Evolutionary conservation across 768 basidiomycete species (phyloP).

Genomic region (Leccinellum albellum): DNA sequence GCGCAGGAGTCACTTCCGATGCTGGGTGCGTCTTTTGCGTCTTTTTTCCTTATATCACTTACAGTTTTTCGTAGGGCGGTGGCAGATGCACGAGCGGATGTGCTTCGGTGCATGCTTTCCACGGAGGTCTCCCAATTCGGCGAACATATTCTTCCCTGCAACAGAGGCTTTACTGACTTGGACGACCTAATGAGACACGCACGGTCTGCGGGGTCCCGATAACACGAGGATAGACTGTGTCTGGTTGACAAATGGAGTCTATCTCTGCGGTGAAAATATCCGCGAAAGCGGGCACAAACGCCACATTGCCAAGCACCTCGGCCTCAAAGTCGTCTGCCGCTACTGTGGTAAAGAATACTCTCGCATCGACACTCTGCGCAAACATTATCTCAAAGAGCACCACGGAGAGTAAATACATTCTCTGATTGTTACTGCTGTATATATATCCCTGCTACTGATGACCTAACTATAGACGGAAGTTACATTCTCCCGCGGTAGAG

Average conservation of each 20-base stretch:
- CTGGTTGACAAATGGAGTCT: neutral
- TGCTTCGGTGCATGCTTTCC: neutral
- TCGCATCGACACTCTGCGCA: neutral
- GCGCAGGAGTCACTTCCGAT: neutral
- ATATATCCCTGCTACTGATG: too few relatives aligned
- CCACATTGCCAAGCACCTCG: neutral
- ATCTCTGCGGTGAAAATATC: neutral
- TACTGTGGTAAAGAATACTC: neutral
- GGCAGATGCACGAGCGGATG: neutral
- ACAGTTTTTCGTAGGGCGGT: neutral
- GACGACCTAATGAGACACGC: neutral
- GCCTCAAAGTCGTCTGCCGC: neutral
- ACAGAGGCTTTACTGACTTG: neutral
- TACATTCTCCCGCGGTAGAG: too few relatives aligned
- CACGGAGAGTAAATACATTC: too few relatives aligned
- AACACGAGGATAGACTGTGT: neutral
- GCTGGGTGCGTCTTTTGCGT: neutral
- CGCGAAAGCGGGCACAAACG: neutral
- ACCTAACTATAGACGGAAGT: too few relatives aligned
- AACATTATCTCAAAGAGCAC: too few relatives aligned
- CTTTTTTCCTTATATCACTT: neutral
- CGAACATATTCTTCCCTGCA: neutral
- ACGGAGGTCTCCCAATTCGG: neutral
- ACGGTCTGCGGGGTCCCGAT: neutral
- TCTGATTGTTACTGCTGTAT: too few relatives aligned